A percentile compares a stretch with the other conserved stretches of the same genome.
These are phyloP conservation scores for Trichoderma cornu-damae DNA, from an alignment of 2,329 filamentous ascomycete genomes.

Conservation along the genomic window DNA sequence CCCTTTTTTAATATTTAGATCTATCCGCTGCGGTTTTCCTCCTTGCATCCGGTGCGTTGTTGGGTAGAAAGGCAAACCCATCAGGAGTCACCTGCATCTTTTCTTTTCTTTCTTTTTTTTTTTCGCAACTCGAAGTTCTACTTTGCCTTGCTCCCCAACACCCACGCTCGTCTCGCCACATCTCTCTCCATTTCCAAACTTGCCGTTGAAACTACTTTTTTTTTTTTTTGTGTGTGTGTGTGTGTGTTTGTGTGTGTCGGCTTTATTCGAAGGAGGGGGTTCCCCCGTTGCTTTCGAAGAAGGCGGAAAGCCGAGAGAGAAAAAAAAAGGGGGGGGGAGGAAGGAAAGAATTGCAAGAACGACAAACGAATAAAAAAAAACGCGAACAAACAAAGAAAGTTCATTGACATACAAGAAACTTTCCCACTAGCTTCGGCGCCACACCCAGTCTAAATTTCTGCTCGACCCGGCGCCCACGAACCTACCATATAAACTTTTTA, in stretches of 20 bases:
- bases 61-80: background rate
- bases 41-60: background rate
- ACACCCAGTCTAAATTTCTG: constrained; percentile 10
- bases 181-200: background rate
- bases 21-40: background rate
- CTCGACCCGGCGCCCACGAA: background rate
- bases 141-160: background rate
- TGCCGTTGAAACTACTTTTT: background rate
- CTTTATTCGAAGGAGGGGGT: background rate
- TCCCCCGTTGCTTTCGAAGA: background rate
- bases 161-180: background rate
- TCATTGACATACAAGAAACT: constrained; percentile 14
- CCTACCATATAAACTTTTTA: background rate
- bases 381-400: constrained; percentile 3
- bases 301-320: background rate
- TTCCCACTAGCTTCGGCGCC: constrained; percentile 15
- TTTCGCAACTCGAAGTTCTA: background rate
- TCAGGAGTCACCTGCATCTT: background rate
- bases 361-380: background rate
- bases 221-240: no score
- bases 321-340: no score
- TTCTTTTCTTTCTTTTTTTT: no score
- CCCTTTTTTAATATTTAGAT: background rate
- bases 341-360: no score
- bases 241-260: no score